These are phyloP conservation scores for Cyathus striatus DNA, from an alignment of 768 basidiomycete species.

Conservation along the genomic window DNA sequence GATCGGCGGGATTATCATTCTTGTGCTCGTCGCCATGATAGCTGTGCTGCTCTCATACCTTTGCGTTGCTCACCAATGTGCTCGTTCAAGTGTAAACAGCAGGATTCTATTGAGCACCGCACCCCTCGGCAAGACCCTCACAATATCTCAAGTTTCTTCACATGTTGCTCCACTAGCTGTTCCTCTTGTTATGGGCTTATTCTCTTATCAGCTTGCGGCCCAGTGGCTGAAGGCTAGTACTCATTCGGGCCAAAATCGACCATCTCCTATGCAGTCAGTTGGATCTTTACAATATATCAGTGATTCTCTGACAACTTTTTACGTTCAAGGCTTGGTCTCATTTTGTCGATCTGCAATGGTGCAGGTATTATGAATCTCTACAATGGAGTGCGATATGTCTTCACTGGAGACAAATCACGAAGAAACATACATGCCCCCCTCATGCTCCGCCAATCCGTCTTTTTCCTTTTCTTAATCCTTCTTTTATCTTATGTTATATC, in stretches of 20 bases:
- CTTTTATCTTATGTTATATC: neutral
- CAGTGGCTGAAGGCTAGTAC: neutral
- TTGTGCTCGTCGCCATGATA: neutral
- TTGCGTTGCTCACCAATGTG: neutral
- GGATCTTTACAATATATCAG: neutral
- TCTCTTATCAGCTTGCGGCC: neutral
- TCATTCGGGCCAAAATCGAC: neutral
- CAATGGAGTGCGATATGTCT: neutral
- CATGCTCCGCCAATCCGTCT: neutral
- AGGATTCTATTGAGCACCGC: neutral
- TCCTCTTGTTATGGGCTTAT: conserved; percentile 1
- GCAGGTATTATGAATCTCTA: neutral
- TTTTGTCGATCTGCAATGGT: neutral
- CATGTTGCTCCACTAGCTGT: neutral
- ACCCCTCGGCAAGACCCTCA: neutral
- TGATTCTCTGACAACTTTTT: neutral
- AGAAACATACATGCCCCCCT: neutral
- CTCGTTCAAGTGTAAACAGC: neutral
- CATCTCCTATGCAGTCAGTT: neutral
- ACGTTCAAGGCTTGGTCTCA: neutral
- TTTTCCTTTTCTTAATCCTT: neutral
- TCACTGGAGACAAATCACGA: neutral
- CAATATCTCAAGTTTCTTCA: neutral
- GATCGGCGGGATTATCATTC: neutral
- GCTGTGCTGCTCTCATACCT: neutral